A percentile compares a stretch with the other conserved stretches of the same genome.
phyloP scores from a whole-genome alignment of 2,329 filamentous ascomycete genomes.

The Cladosporium sp. region DNA sequence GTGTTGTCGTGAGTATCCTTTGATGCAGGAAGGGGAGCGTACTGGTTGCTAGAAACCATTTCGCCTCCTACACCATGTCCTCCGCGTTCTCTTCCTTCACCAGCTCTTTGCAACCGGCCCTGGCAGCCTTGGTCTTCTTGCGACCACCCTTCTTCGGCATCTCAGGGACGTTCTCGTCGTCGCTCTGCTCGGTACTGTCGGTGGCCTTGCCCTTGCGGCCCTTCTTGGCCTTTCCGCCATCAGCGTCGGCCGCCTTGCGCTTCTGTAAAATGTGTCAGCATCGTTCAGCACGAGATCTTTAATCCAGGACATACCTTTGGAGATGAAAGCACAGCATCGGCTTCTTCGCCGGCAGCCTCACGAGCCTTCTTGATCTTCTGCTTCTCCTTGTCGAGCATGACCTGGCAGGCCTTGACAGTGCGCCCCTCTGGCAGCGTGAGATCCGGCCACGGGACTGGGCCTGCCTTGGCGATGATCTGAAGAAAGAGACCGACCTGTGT shows the following conservation, averaged over 20 bases:
- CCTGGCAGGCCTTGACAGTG: conserved; percentile 26
- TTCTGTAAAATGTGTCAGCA: conserved; percentile 17
- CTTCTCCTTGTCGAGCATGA: conserved; percentile 32
- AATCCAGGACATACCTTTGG: neutral
- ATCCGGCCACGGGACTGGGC: conserved; percentile 26
- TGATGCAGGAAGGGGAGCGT: too few species aligned
- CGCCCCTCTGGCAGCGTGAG: conserved; percentile 28
- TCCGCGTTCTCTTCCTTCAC: conserved; percentile 13
- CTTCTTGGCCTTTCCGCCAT: conserved; percentile 16
- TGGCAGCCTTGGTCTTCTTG: conserved; percentile 16
- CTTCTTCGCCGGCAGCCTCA: conserved; percentile 12
- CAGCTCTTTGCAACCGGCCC: conserved; percentile 15
- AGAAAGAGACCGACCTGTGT: conserved; percentile 25
- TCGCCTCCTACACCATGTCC: too few species aligned
- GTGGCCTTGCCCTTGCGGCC: conserved; percentile 10
- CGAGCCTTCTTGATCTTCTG: conserved; percentile 22
- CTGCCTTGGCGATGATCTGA: conserved; percentile 24
- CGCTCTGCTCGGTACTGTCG: conserved; percentile 9
- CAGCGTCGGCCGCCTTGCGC: conserved; percentile 19
- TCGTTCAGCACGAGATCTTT: neutral
- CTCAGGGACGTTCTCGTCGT: neutral
- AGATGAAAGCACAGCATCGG: neutral
- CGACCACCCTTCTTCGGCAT: conserved; percentile 9
- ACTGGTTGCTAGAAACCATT: too few species aligned
- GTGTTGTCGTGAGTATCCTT: too few species aligned